Base-by-base conservation (phyloP, 768 basidiomycete species). In the Kwoniella shandongensis region DNA sequence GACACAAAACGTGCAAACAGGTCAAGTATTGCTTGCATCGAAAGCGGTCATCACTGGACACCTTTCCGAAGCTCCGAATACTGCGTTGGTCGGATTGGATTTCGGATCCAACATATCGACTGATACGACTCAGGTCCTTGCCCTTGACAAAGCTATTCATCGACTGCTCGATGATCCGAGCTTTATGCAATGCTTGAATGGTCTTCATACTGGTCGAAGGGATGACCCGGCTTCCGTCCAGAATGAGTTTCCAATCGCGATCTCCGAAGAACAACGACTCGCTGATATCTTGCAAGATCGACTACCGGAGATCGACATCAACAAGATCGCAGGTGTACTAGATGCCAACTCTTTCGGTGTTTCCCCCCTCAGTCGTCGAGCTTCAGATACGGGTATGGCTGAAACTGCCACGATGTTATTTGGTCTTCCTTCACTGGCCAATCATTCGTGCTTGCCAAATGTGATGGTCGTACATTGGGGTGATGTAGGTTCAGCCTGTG, bases 401-500 rank as follows among this genome's bases (percentile, higher is more conserved):
- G 26, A 23, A 17, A 10, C 11, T 3, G 20, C 12, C 3, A 49
- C 35, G n/a, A 29, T 15, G 22, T 35, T 57, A 15, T 57, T 29
- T n/a, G 27, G 27, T 3, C 38, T 42, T 4, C 18, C 48, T 4
- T 39, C 55, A 18, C 32, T 57, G 32, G 23, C 41, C 18, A 57
- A 57, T 44, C 55, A 57, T 38, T 57, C 47, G 3, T 57, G 47
- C 48, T 12, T 51, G 8, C 55, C 55, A 0, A 57, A 50, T 39
- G 36, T 30, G 27, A n/a, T n/a, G 20, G 6, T 26, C 4, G 10
- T 13, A 8, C 7, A 6, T 17, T 44, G 52, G 52, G 52, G 39
- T 2, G 42, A 54, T 10, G 52, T 54, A 18, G 44, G 52, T 32
- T 32, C 32, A 32, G 32, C 32, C 32, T 6, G 6, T 32, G 39